Base-by-base conservation (phyloP, 148 eudicot species). In the Fagopyrum homotropicum region DNA sequence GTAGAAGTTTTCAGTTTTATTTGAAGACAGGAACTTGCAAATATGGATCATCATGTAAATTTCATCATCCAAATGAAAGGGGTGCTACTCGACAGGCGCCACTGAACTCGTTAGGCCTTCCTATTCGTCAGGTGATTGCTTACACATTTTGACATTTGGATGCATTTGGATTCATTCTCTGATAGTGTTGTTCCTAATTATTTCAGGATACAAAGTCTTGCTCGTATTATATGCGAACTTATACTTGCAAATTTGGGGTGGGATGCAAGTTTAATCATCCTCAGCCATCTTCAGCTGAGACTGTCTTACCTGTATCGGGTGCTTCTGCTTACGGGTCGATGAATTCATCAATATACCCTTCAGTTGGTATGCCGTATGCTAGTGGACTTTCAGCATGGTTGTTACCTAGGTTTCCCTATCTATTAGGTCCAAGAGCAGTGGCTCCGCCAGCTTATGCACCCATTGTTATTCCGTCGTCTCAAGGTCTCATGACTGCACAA, bases 11-110 rank as follows among this genome's bases (percentile, higher is more conserved):
- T 61, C 44, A 78, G 52, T 22, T 52, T 49, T 73, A 75, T 51
- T 4, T 75, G 44, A 75, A 46, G 49, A 75, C 77, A 11, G 64
- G 40, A 35, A 73, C 82, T 35, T 88, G 91, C 81, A 88, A 88
- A 80, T 88, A 77, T 86, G 91, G 91, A 72, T 72, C 83, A 5
- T 70, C 79, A 14, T 88, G 91, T 74, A 88, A 86, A 72, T 87
- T 73, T 76, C 82, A 87, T 80, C 90, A 87, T 81, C 90, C 90
- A 0, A 79, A 72, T 73, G 81, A 86, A 49, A 81, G 80, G 73
- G 80, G 55, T 52, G 77, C 75, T 78, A 79, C 78, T 9, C 79
- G 77, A 77, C 77, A 77, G 8, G 71, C 81, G 26, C 73, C 69
- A 19, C 66, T 85, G 64, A 87, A 87, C 75, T 59, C 51, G 45